A percentile compares a stretch with the other conserved stretches of the same genome.
These are phyloP conservation scores for Pseudocercospora musae DNA, from an alignment of 2,329 filamentous ascomycete species.

Conservation along the genomic window DNA sequence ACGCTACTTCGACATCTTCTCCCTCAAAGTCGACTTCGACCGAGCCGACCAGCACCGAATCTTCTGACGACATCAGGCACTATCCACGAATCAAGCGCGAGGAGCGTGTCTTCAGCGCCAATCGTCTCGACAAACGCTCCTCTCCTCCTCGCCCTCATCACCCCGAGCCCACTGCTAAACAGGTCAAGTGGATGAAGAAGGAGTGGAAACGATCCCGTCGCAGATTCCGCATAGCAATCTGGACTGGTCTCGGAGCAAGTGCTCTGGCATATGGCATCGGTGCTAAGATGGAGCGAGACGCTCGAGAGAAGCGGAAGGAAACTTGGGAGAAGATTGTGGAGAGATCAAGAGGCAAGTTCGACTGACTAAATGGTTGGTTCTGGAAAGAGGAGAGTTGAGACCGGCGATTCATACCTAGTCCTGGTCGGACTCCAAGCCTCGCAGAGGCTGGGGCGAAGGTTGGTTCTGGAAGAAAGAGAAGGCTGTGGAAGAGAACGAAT, in stretches of 20 bases:
- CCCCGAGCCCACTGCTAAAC: constrained; percentile 2
- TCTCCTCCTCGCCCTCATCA: constrained; percentile 1
- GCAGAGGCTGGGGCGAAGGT: no score
- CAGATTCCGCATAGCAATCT: constrained; percentile 41
- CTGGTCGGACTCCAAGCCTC: no score
- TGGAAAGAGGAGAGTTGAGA: background rate
- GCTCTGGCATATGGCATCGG: constrained; percentile 58
- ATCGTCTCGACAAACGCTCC: constrained; percentile 35
- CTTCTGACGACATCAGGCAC: constrained; percentile 39
- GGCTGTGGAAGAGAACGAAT: background rate
- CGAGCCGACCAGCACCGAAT: constrained; percentile 13
- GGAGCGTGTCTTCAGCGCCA: constrained; percentile 49
- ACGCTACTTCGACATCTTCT: background rate
- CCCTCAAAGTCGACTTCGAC: background rate
- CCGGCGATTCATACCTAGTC: no score
- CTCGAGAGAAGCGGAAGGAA: constrained; percentile 22
- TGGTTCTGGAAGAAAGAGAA: background rate
- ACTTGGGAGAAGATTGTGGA: constrained; percentile 28
- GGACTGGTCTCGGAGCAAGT: constrained; percentile 55
- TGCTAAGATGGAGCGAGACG: constrained; percentile 50
- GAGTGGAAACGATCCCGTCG: constrained; percentile 34
- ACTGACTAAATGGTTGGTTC: constrained; percentile 1
- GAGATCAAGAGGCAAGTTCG: constrained; percentile 11
- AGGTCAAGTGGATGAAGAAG: constrained; percentile 15
- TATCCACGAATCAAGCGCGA: constrained; percentile 45